Conservation (phyloP, 2,329 filamentous ascomycete species). For the Ustulina deusta region DNA sequence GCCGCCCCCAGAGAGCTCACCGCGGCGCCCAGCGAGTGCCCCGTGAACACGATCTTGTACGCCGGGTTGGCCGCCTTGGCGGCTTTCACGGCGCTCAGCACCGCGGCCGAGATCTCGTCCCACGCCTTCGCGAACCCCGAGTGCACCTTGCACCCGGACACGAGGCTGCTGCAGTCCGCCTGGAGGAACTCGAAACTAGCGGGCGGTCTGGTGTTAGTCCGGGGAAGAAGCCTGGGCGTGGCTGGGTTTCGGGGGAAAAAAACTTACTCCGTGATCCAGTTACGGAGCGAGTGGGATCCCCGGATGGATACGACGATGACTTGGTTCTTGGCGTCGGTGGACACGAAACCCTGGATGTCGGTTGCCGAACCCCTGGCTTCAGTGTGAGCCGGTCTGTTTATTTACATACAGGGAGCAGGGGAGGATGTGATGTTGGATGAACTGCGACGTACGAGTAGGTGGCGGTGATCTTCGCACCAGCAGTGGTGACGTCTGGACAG, state of each 20-base stretch:
- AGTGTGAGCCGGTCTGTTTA: conserved; percentile 34
- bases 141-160: conserved; percentile 64
- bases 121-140: conserved; percentile 71
- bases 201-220: conserved; percentile 15
- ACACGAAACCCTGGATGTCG: conserved; percentile 64
- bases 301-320: conserved; percentile 71
- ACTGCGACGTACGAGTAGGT: conserved; percentile 45
- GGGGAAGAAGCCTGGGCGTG: not conserved
- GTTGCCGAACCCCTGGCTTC: conserved; percentile 55
- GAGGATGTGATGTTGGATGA: not conserved
- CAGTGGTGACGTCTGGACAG: conserved; percentile 60
- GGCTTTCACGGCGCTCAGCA: conserved; percentile 58
- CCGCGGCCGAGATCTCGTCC: conserved; percentile 61
- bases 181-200: conserved; percentile 57
- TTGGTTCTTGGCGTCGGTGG: conserved; percentile 60
- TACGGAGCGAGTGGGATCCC: conserved; percentile 68
- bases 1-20: conserved; percentile 71
- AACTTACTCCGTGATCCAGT: conserved; percentile 68
- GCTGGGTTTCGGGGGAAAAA: not conserved
- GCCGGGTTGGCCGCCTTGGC: conserved; percentile 61
- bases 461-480: conserved; percentile 58
- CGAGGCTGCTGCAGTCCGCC: conserved; percentile 54
- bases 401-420: not conserved
- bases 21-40: conserved; percentile 77
- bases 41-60: conserved; percentile 69